Base-by-base conservation (phyloP, 495 filamentous ascomycete species). In the Chaetomium cochliodes region DNA sequence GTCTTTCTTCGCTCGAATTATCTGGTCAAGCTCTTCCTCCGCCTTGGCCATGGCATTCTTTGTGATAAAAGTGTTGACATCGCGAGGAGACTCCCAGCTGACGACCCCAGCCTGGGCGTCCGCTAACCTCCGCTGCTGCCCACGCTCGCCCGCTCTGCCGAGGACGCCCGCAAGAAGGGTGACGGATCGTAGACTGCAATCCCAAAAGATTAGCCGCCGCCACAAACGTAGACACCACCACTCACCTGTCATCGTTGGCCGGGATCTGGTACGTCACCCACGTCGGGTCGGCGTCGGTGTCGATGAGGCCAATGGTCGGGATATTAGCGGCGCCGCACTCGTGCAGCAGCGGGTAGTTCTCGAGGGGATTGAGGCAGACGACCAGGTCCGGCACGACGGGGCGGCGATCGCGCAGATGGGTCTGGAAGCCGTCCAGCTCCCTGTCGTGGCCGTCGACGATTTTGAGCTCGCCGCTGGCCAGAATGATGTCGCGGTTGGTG, bases 241-340 rank as follows among this genome's bases (percentile, higher is more conserved):
- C 81, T 71, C 71, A 90, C 87, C 87, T 90, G 77, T 99, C 94
- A 71, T 99, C 94, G 73, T 99, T 99, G 22, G 92, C 90, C 6
- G 94, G 94, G 67, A 99, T 97, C 3, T 91, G 90, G 76, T 99
- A 99, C 8, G 94, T 99, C 37, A 98, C 92, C 82, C 91, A 92
- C 1, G 90, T 92, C 5, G 94, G 92, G 77, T 99, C 86, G 7
- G 90, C 87, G 77, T 99, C 88, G 0, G 94, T 97, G 79, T 99
- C 94, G 58, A 98, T 87, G 49, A 99, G 80, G 22, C 92, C 94
- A 71, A 99, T 92, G 0, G 96, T 99, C 11, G 94, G 94, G 60
- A 99, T 89, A 72, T 88, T 90, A 69, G 90, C 88, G 63, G 91
- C 70, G 5, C 88, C 91, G 73, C 93, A 97, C 79, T 99, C 94